Conservation (phyloP, 176 grass and related monocot genomes). For the Aegilops longissima region DNA sequence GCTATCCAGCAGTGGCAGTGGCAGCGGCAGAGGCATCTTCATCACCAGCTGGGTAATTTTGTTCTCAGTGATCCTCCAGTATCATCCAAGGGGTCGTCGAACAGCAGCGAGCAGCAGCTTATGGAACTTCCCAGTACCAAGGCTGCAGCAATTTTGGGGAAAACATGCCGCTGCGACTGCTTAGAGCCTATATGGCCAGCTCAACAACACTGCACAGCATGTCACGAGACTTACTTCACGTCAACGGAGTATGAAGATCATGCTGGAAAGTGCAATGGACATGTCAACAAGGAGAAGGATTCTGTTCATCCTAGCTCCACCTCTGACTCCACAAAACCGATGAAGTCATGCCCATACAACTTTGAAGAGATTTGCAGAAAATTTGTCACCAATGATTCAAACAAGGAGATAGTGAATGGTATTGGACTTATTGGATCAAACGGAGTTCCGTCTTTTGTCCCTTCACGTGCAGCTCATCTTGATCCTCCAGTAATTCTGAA, state of each 20-base stretch:
- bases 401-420: slow-evolving; percentile 71
- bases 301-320: slow-evolving; percentile 13
- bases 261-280: slow-evolving; percentile 60
- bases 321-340: slow-evolving; percentile 26
- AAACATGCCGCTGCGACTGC: slow-evolving; percentile 73
- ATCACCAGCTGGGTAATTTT: slow-evolving; percentile 33
- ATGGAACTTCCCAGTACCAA: slow-evolving; percentile 53
- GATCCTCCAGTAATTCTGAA: slow-evolving; percentile 49
- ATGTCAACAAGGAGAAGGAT: slow-evolving; percentile 49
- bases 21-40: slow-evolving; percentile 49
- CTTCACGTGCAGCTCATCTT: slow-evolving; percentile 54
- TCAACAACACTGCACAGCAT: slow-evolving; percentile 72
- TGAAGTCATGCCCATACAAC: slow-evolving; percentile 72
- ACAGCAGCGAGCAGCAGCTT: slow-evolving; percentile 29
- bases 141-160: slow-evolving; percentile 64
- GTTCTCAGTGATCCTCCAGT: slow-evolving; percentile 32
- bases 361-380: slow-evolving; percentile 72
- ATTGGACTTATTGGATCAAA: slow-evolving; percentile 80
- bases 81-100: slow-evolving; percentile 13
- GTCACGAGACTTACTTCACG: slow-evolving; percentile 69
- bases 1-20: slow-evolving; percentile 53
- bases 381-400: slow-evolving; percentile 72
- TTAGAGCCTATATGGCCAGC: slow-evolving; percentile 84
- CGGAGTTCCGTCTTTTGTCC: slow-evolving; percentile 74
- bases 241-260: slow-evolving; percentile 63